Evolutionary conservation across 768 basidiomycete genomes (phyloP), one percentile per base, ranked within the genome.

Genomic region (Pluteus cervinus): DNA sequence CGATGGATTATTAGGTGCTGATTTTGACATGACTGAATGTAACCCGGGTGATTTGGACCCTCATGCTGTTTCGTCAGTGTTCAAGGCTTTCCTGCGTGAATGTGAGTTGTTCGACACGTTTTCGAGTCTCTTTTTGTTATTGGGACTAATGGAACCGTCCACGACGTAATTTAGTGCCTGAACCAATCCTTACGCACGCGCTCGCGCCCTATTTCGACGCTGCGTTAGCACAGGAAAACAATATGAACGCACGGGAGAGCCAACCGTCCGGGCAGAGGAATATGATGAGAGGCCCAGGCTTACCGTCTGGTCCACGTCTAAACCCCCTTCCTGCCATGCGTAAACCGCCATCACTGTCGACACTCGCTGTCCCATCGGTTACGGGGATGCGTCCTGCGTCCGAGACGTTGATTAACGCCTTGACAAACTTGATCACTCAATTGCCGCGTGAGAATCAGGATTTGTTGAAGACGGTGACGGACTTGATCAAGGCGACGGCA

Each of bases 21-120:
- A 97, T 61, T 89, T 82, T 50, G 82, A 91, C 52, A 75, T 97
- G 63, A 61, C 69, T 26, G 75, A 76, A 44, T 85, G 81, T 45
- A 73, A 74, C 34, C 91, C 90, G 17, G 79, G 85, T 6, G 91
- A 97, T 51, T 62, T 97, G 24, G 93, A 97, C 53, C 93, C 93
- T 32, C 91, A 97, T 57, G 88, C 90, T 1, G 92, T 97, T 5
- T 81, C 92, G 14, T 87, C 88, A 17, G 66, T 94, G 21, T 96
- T 94, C 65, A 96, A 94, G 58, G 83, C 88, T 1, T 97, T 80
- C 56, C 67, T 97, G 29, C 83, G 93, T 40, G 91, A 96, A 73
- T 65, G 92, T 94, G 61, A 67, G 92, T 71, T 24, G 5, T 10
- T 23, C 14, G 29, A 16, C 7, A 30, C 34, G 36, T 34, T 46